phyloP scores from a whole-genome alignment of 257 asterid species.

The Nicotiana otophora region DNA sequence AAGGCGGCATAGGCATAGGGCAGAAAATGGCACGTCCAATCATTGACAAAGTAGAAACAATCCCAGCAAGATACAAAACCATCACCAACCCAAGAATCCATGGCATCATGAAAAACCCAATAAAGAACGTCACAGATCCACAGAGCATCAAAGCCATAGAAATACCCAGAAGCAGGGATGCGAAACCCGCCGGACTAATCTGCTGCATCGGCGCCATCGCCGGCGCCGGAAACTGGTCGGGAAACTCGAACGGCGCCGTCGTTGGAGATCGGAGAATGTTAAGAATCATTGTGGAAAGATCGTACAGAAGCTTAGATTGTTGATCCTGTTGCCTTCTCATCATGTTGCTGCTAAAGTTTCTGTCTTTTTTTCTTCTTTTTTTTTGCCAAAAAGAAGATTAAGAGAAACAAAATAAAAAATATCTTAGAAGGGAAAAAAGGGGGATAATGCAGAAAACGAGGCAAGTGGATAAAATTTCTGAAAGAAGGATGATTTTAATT shows the following conservation, averaged over 20 bases:
- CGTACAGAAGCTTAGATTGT: constrained; percentile 32
- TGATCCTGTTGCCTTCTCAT: constrained; percentile 34
- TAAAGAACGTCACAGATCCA: constrained; percentile 82
- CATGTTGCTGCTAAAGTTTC: not conserved
- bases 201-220: constrained; percentile 33
- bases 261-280: constrained; percentile 28
- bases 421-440: not conserved
- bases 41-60: constrained; percentile 77
- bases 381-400: not conserved
- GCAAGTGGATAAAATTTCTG: constrained; percentile 42
- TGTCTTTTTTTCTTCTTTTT: not conserved
- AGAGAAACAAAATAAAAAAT: not conserved
- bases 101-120: constrained; percentile 90
- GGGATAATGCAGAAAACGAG: constrained; percentile 32
- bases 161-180: constrained; percentile 65
- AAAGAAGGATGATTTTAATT: not conserved
- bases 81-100: constrained; percentile 88
- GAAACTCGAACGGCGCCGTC: constrained; percentile 19
- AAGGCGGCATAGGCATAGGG: constrained; percentile 17
- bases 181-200: constrained; percentile 74
- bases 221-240: constrained; percentile 15
- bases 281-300: constrained; percentile 33
- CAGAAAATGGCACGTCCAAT: constrained; percentile 64
- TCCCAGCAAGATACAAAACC: constrained; percentile 63
- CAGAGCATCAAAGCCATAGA: constrained; percentile 74